Evolutionary conservation across 2,329 filamentous ascomycete species (phyloP).

Genomic region (Graphilbum fragrans): DNA sequence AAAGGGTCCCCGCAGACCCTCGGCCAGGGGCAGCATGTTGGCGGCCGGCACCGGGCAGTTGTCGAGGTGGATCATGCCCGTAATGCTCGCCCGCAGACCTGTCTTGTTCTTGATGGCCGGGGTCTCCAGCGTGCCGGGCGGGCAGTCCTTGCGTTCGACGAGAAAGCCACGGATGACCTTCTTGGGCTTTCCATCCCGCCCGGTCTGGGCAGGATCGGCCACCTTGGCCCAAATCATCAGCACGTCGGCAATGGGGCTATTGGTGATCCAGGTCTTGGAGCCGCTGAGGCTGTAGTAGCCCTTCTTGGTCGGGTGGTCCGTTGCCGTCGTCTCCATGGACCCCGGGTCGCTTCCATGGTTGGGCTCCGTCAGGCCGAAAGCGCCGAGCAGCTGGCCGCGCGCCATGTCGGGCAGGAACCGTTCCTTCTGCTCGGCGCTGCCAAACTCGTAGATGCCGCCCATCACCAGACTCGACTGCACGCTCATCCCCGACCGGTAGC

Average conservation of each 20-base stretch:
- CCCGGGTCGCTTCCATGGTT: constrained; percentile 83
- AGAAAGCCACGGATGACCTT: constrained; percentile 70
- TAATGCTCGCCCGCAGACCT: constrained; percentile 82
- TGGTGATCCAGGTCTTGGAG: constrained; percentile 85
- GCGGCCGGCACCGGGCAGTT: constrained; percentile 75
- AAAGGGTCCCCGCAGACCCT: constrained; percentile 82
- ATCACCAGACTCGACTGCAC: constrained; percentile 78
- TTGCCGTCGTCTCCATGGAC: constrained; percentile 71
- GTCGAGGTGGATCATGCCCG: constrained; percentile 95
- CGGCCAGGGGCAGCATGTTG: constrained; percentile 88
- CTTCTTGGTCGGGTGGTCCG: constrained; percentile 64
- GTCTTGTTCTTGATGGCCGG: constrained; percentile 92
- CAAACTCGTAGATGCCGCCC: constrained; percentile 77
- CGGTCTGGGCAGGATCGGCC: constrained; percentile 56
- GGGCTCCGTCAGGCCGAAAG: constrained; percentile 77
- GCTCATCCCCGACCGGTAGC: constrained; percentile 78
- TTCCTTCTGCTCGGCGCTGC: constrained; percentile 68
- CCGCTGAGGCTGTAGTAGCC: constrained; percentile 65
- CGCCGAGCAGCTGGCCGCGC: constrained; percentile 63
- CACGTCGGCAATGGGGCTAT: constrained; percentile 74
- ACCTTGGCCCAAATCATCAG: constrained; percentile 87
- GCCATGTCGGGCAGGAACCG: constrained; percentile 66
- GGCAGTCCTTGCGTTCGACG: constrained; percentile 74
- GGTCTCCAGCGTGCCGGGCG: constrained; percentile 79
- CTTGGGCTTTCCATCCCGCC: constrained; percentile 4